phyloP scores from a whole-genome alignment of 441 rosid genomes.

The Adansonia madagascariensis region DNA sequence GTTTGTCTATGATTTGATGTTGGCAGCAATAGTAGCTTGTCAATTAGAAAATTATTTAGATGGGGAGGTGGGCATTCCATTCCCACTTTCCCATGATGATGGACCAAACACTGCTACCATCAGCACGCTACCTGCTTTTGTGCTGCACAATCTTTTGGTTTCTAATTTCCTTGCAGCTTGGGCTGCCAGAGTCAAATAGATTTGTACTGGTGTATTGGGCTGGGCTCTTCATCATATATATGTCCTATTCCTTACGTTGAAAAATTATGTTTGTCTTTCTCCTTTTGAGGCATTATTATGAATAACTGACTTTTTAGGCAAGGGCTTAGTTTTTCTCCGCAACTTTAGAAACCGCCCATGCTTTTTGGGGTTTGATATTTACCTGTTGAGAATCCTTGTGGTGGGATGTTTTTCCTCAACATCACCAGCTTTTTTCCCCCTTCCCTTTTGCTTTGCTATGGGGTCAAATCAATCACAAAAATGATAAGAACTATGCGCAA shows the following conservation, averaged over 20 bases:
- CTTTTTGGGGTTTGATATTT: constrained; percentile 15
- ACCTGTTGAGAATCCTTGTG: constrained; percentile 14
- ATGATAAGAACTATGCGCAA: not conserved
- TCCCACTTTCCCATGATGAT: not conserved
- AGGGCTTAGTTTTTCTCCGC: constrained; percentile 10
- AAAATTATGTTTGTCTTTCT: not conserved
- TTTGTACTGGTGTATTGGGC: constrained; percentile 5
- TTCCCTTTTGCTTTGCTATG: not conserved
- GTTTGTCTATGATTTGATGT: not conserved
- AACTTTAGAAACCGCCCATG: constrained; percentile 10
- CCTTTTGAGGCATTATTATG: constrained; percentile 19
- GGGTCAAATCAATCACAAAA: not conserved
- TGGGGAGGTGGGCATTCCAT: not conserved
- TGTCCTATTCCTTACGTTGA: not conserved
- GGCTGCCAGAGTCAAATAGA: not conserved
- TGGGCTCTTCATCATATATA: constrained; percentile 6
- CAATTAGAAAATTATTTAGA: constrained; percentile 1
- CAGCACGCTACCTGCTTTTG: not conserved
- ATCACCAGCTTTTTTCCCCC: not conserved
- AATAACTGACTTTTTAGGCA: not conserved
- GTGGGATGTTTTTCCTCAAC: not conserved
- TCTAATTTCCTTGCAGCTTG: not conserved
- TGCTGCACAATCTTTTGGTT: not conserved
- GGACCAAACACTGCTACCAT: constrained; percentile 1
- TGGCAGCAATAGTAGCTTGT: not conserved